phyloP scores from a whole-genome alignment of 257 asterid species.

The Cordia subcordata region DNA sequence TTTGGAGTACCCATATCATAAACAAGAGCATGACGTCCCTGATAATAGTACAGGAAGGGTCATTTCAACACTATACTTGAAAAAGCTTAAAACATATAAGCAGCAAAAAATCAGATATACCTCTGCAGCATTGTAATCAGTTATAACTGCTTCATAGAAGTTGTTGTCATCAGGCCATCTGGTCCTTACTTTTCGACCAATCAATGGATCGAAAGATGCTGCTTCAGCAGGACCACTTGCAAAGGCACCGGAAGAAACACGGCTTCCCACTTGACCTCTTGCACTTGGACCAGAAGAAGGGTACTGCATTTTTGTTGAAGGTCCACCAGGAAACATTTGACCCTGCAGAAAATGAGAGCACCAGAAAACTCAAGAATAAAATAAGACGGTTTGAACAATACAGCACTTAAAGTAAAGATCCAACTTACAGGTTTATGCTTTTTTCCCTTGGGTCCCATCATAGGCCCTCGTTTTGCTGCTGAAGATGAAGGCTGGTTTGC shows the following conservation, averaged over 20 bases:
- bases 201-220: constrained; percentile 45
- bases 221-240: constrained; percentile 59
- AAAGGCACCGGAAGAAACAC: constrained; percentile 48
- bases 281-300: constrained; percentile 64
- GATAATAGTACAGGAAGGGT: constrained; percentile 21
- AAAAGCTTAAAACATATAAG: constrained; percentile 9
- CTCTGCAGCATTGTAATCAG: constrained; percentile 58
- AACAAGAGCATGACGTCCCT: constrained; percentile 74
- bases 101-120: constrained; percentile 31
- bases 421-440: constrained; percentile 59
- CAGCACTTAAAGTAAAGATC: constrained; percentile 5
- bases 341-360: constrained; percentile 14
- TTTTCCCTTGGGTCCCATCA: constrained; percentile 57
- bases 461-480: constrained; percentile 57
- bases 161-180: constrained; percentile 97
- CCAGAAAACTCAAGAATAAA: constrained; percentile 13
- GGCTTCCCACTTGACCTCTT: constrained; percentile 72
- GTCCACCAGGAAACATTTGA: constrained; percentile 54
- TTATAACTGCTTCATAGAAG: constrained; percentile 86
- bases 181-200: constrained; percentile 89
- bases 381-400: not conserved
- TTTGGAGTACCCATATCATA: constrained; percentile 49
- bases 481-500: constrained; percentile 62
- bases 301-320: constrained; percentile 67
- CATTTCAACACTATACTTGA: constrained; percentile 15